Percentiles rank a stretch among this genome's conserved stretches.
Conservation (phyloP, 2,329 filamentous ascomycete species). For the Sclerotinia subarctica region DNA sequence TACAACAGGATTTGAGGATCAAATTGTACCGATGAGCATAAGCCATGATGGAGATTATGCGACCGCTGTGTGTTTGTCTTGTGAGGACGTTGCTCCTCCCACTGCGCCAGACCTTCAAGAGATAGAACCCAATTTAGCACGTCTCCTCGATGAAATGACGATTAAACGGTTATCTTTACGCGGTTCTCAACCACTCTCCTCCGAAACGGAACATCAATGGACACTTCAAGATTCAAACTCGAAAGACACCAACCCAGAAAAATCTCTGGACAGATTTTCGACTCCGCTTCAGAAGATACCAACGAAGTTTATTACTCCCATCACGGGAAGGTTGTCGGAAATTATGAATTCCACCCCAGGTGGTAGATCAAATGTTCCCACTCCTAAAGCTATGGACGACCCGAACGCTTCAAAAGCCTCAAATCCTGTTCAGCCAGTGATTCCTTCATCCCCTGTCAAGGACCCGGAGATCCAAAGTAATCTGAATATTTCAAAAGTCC, state of each 20-base stretch:
- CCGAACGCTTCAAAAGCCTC: neutral
- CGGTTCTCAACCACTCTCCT: neutral
- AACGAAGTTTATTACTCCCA: neutral
- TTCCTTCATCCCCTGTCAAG: neutral
- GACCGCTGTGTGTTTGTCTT: constrained; percentile 63
- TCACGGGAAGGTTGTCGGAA: constrained; percentile 2
- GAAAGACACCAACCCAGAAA: neutral
- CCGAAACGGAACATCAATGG: no score
- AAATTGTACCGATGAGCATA: constrained; percentile 70
- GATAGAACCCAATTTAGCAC: neutral
- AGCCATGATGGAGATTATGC: constrained; percentile 87
- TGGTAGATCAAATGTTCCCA: neutral
- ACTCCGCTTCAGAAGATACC: constrained; percentile 2
- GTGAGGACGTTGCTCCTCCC: neutral
- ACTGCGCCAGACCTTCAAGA: constrained; percentile 8
- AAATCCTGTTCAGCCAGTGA: neutral
- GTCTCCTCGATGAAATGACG: constrained; percentile 4
- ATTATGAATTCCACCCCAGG: neutral
- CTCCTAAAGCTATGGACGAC: neutral
- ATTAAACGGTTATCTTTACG: neutral
- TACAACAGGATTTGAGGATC: constrained; percentile 36
- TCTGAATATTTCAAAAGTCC: neutral
- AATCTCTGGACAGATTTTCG: neutral
- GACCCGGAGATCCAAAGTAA: neutral
- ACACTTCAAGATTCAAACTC: neutral